Percentiles rank a stretch among this genome's conserved stretches.
phyloP scores from a whole-genome alignment of 2,329 filamentous ascomycete species.

The Curvularia sp. region DNA sequence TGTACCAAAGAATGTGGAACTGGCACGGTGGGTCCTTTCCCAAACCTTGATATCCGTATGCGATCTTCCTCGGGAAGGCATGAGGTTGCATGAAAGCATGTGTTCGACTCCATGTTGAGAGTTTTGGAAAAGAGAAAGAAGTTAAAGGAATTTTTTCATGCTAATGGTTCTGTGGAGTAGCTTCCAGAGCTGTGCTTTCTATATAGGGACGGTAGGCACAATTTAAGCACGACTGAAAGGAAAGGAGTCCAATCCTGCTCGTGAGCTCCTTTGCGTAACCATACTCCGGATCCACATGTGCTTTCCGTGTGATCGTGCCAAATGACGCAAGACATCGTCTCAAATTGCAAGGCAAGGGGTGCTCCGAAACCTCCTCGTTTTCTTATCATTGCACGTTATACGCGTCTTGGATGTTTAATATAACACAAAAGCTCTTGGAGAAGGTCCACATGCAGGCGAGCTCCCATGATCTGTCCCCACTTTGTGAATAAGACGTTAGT shows the following conservation, averaged over 20 bases:
- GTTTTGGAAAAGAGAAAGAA: not conserved
- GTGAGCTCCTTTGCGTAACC: not conserved
- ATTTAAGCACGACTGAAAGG: not conserved
- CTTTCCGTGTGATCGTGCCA: not conserved
- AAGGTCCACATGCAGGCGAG: not conserved
- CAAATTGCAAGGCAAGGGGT: not conserved
- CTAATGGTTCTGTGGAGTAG: too few species aligned
- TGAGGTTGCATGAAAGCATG: slow-evolving; percentile 21
- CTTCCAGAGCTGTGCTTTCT: not conserved
- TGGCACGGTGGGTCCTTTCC: slow-evolving; percentile 28
- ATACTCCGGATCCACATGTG: not conserved
- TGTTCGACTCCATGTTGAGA: slow-evolving; percentile 7
- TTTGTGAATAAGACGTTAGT: not conserved
- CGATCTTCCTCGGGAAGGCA: slow-evolving; percentile 30
- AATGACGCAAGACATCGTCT: not conserved
- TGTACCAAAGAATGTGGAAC: slow-evolving; percentile 33
- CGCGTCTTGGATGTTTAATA: not conserved
- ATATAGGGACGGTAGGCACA: not conserved
- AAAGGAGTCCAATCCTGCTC: not conserved
- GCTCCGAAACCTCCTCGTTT: not conserved
- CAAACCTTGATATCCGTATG: slow-evolving; percentile 30
- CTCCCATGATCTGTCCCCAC: not conserved
- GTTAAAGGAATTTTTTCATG: not conserved
- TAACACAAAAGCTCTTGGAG: not conserved
- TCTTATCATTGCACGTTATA: not conserved